These are phyloP conservation scores for Psilocybe tampanensis DNA, from an alignment of 768 basidiomycete species.

Conservation along the genomic window DNA sequence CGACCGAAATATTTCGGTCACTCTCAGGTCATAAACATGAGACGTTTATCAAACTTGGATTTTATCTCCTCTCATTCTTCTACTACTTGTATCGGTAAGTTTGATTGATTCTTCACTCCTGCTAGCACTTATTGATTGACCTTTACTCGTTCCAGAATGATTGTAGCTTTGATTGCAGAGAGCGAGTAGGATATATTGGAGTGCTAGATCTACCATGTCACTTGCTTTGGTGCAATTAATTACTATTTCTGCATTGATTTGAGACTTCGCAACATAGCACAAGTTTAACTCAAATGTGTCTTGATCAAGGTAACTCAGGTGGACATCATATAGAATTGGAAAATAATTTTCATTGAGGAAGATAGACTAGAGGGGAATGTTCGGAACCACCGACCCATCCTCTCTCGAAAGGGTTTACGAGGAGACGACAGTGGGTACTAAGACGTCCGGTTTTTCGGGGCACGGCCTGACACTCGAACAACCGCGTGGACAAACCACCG, in stretches of 20 bases:
- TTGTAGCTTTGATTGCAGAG: conserved; percentile 82
- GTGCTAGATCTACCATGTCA: conserved; percentile 11
- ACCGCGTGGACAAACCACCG: conserved; percentile 52
- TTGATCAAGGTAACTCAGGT: too few species aligned
- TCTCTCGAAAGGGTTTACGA: conserved; percentile 38
- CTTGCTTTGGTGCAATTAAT: conserved; percentile 18
- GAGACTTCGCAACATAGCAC: too few species aligned
- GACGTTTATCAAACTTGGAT: conserved; percentile 92
- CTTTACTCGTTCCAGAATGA: conserved; percentile 65
- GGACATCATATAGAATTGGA: too few species aligned
- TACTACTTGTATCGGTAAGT: conserved; percentile 89
- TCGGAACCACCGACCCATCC: conserved; percentile 82
- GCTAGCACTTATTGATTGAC: background rate
- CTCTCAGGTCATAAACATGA: conserved; percentile 94
- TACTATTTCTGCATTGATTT: background rate
- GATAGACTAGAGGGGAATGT: conserved; percentile 28
- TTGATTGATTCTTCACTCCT: background rate
- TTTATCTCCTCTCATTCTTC: conserved; percentile 91
- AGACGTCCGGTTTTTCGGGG: conserved; percentile 78
- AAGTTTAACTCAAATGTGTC: too few species aligned
- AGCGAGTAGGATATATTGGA: conserved; percentile 47
- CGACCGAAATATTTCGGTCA: conserved; percentile 98
- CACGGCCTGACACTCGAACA: conserved; percentile 92
- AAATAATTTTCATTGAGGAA: too few species aligned
- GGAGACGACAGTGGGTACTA: conserved; percentile 72